phyloP scores from a whole-genome alignment of 2,329 filamentous ascomycete genomes.

The Penicillium sp. region DNA sequence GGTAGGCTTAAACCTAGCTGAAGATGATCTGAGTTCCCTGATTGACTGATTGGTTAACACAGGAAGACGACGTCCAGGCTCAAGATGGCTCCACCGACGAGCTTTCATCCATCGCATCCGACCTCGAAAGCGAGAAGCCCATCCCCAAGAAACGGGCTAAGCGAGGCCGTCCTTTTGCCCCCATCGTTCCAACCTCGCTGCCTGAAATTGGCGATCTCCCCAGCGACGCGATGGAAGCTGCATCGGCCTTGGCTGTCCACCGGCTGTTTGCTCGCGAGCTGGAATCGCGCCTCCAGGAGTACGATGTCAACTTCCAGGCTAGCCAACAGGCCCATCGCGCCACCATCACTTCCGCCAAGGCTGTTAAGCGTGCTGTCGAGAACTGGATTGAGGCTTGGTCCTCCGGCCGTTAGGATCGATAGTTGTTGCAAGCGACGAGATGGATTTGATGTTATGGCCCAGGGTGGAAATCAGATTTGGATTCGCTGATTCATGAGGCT shows the following conservation, averaged over 20 bases:
- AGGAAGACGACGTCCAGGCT: not conserved
- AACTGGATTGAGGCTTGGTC: constrained; percentile 24
- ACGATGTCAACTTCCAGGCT: constrained; percentile 58
- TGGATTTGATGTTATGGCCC: not conserved
- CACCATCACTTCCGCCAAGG: constrained; percentile 4
- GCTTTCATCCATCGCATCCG: not conserved
- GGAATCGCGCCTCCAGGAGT: constrained; percentile 57
- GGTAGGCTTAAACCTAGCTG: not conserved
- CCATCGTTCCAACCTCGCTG: not conserved
- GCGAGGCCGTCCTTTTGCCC: not conserved
- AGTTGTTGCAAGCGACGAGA: not conserved
- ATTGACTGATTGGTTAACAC: not conserved
- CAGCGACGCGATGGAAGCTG: constrained; percentile 18
- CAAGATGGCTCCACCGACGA: not conserved
- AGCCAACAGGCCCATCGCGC: constrained; percentile 19
- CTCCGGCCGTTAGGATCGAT: constrained; percentile 2
- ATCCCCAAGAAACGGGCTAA: not conserved
- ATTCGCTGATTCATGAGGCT: not conserved
- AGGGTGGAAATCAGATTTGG: not conserved
- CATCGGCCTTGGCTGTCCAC: constrained; percentile 36
- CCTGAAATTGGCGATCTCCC: not conserved
- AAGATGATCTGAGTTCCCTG: not conserved
- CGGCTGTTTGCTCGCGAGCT: constrained; percentile 61
- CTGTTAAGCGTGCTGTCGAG: constrained; percentile 20
- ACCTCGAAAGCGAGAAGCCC: not conserved